Percentiles rank a stretch among this genome's conserved stretches.
Conservation (phyloP, 2,329 filamentous ascomycete species). For the Neofusicoccum ribis region DNA sequence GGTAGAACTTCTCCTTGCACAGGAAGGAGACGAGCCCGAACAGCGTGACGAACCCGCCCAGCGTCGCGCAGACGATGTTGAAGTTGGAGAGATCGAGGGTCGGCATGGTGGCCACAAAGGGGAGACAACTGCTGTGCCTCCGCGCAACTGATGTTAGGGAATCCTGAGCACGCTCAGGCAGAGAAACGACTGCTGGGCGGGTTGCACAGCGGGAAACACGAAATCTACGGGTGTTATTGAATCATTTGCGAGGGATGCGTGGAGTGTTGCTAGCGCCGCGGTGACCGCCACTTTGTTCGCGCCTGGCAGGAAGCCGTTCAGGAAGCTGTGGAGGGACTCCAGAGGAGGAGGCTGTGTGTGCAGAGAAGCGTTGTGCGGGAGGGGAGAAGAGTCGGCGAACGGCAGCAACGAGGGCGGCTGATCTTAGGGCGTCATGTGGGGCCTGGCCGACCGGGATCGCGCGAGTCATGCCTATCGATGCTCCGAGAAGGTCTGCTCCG, state of each 20-base stretch:
- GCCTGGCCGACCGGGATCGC: background rate
- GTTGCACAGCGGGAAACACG: slow-evolving; percentile 10
- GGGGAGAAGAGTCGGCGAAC: background rate
- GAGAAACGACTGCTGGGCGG: background rate
- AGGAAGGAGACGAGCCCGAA: slow-evolving; percentile 90
- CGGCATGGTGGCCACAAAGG: slow-evolving; percentile 49
- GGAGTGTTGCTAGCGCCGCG: background rate
- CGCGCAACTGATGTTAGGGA: slow-evolving; percentile 26
- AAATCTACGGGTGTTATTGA: slow-evolving; percentile 31
- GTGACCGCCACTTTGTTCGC: slow-evolving; percentile 16
- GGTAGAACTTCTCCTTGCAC: slow-evolving; percentile 84
- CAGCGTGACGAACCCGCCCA: slow-evolving; percentile 86
- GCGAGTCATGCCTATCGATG: slow-evolving; percentile 4
- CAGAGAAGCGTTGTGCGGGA: background rate
- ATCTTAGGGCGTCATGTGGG: background rate
- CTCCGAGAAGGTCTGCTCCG: no score
- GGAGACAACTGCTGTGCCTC: slow-evolving; percentile 4
- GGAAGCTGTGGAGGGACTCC: background rate
- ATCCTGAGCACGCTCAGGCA: background rate
- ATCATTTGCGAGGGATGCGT: slow-evolving; percentile 25
- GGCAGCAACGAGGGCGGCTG: background rate
- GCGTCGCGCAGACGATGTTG: slow-evolving; percentile 76
- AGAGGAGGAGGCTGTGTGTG: no score
- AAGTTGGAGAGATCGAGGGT: slow-evolving; percentile 70
- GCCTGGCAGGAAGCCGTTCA: background rate